Evolutionary conservation across 805 yeast species (phyloP).

Genomic region (Pichia paraexigua): DNA sequence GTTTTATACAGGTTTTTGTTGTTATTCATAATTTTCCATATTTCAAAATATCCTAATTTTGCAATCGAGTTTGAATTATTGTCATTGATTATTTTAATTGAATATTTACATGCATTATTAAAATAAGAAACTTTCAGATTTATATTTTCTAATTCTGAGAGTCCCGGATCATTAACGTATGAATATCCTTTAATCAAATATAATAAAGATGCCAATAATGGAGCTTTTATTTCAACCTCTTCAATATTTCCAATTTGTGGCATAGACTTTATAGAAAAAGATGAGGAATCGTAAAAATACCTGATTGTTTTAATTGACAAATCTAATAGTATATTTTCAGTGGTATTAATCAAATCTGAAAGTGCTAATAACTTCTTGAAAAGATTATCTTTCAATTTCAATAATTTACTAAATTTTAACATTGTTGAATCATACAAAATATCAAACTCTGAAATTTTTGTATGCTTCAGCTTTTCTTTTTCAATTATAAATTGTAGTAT

Average conservation of each 20-base stretch:
- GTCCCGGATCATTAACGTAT: slow-evolving; percentile 3
- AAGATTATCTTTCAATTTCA: slow-evolving; percentile 16
- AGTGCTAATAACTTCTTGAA: slow-evolving; percentile 9
- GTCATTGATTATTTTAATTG: slow-evolving; percentile 4
- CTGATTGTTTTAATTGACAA: neutral
- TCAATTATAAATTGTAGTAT: slow-evolving; percentile 16
- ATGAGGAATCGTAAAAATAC: neutral
- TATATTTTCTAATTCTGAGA: slow-evolving; percentile 15
- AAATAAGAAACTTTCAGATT: slow-evolving; percentile 14
- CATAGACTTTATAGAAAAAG: neutral
- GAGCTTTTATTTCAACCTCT: slow-evolving; percentile 7
- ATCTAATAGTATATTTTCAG: neutral
- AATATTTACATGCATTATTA: slow-evolving; percentile 15
- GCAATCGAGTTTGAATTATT: slow-evolving; percentile 8
- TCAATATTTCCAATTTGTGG: neutral
- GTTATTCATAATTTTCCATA: slow-evolving; percentile 9
- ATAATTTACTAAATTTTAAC: slow-evolving; percentile 14
- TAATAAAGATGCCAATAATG: slow-evolving; percentile 21
- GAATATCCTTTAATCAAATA: slow-evolving; percentile 19
- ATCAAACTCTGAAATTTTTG: slow-evolving; percentile 18
- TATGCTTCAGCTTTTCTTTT: slow-evolving; percentile 10
- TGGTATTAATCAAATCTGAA: neutral
- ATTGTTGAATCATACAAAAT: slow-evolving; percentile 13
- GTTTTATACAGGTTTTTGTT: slow-evolving; percentile 11
- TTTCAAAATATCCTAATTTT: slow-evolving; percentile 11